Conservation (phyloP, 169 alveolate genomes). For the Eimeria tenella region DNA sequence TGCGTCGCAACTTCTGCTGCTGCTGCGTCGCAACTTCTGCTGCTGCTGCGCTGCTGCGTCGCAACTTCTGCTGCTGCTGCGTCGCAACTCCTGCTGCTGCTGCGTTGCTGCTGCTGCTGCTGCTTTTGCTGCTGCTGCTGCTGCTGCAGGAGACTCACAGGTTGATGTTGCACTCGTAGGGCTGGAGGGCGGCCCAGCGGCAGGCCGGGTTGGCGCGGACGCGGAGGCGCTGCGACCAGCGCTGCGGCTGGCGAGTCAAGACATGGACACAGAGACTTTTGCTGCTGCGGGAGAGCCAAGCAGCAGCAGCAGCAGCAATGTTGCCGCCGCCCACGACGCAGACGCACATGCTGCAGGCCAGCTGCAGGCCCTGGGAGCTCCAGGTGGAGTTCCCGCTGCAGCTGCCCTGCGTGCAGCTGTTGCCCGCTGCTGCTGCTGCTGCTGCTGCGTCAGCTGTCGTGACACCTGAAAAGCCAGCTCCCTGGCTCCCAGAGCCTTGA, state of each 20-base stretch:
- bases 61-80: background rate
- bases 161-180: background rate
- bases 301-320: slow-evolving; percentile 25
- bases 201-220: background rate
- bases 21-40: too few relatives aligned
- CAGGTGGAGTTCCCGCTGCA: background rate
- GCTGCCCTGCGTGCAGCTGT: background rate
- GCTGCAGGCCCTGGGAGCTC: slow-evolving; percentile 3
- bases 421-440: background rate
- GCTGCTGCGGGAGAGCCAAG: slow-evolving; percentile 9
- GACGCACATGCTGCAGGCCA: slow-evolving; percentile 1
- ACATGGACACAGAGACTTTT: slow-evolving; percentile 43
- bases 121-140: background rate
- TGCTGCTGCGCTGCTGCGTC: too few relatives aligned
- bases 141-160: background rate
- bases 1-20: too few relatives aligned
- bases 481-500: too few relatives aligned
- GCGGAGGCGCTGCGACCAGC: background rate
- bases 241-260: slow-evolving; percentile 39
- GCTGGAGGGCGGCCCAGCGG: slow-evolving; percentile 6
- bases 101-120: background rate
- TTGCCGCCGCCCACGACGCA: slow-evolving; percentile 65
- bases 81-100: background rate
- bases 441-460: background rate
- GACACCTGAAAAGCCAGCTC: too few relatives aligned